Evolutionary conservation across 768 basidiomycete genomes (phyloP), one percentile per base, ranked within the genome.

Genomic region (Suillus placidus): DNA sequence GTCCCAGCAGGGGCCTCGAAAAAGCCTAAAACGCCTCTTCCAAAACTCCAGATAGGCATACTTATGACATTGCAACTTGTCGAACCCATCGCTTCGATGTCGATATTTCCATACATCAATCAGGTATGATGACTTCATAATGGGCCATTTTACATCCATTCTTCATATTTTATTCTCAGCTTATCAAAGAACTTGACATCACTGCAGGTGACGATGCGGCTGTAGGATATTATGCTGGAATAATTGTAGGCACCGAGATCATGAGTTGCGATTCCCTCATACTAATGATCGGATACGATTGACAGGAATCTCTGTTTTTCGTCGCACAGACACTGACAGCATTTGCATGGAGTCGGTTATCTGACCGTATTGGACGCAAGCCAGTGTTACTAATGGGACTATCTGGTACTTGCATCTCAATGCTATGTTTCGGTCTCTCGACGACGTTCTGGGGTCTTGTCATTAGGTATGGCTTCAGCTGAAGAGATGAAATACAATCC

Each of bases 241-340:
- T 91, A 16, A 82, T 93, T 81, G 90, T 91, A 64, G 32, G 80
- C 68, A 7, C 71, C 38, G 3, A 6, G 7, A 30, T 16, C 14
- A 18, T 54, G 42, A 26, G 14, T 13, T 45, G 16, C 43, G 5
- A 51, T 54, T 61, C 35, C 9, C 30, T 67, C 20, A 69, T 63
- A 14, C 38, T 23, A 0, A 12, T 38, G 12, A 38, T 26, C 14
- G 14, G 13, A 51, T 26, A 4, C 8, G 32, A 32, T 37, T 0
- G 43, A 8, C 65, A 92, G 90, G 87, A 91, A 83, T 92, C 90
- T 4, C 73, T 91, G 38, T 93, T 92, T 77, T 93, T 89, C 67
- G 78, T 89, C n/a, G 86, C 90, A 0, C 88, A 92, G 73, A 88
- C 90, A 1, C 71, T 85, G 63, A 87, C 88, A 3, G 85, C 91